Evolutionary conservation across 2,329 filamentous ascomycete species (phyloP), one percentile per base, ranked within the genome.

Genomic region (Capronia coronata): DNA sequence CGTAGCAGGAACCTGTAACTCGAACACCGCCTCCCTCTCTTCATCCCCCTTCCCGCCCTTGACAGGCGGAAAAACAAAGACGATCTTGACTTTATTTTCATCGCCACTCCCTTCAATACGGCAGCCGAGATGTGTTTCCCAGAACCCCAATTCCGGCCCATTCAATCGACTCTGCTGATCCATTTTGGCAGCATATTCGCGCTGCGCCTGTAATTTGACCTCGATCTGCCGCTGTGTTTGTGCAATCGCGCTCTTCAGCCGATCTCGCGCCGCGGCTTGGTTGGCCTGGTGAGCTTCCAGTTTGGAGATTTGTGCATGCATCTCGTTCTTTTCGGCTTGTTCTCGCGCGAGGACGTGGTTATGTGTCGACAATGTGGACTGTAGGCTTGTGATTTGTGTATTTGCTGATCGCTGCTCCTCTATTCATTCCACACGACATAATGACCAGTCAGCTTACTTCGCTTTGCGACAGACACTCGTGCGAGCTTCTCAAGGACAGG

Each of bases 131-230:
- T 91, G 93, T 47, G 84, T 85, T 66, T 94, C 86, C 93, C 93
- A 98, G 65, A 97, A 97, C 59, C 90, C 86, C 39, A 98, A 76
- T 71, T 98, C 93, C 0, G 93, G 93, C 37, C 87, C 79, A 68
- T 98, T 97, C 68, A 91, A 86, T 27, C 88, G 80, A 46, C 86
- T 80, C 70, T 97, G 91, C 1, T 84, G 79, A 61, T 94, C 87
- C 30, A 94, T 75, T 60, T 87, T 82, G 55, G 80, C 77, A 41
- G 86, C 82, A 65, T 75, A 71, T 10, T 64, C 63, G 44, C 67
- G 68, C 56, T 75, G 72, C 2, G 72, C 70, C 44, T 71, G 67
- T 29, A 72, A 32, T 52, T 67, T 70, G 46, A 71, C 68, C 23
- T 66, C 66, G 46, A 75, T 74, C 18, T 69, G 65, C 51, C 69